A percentile compares a stretch with the other conserved stretches of the same genome.
phyloP scores from a whole-genome alignment of 306 rosid species.

The Malus sieversii region DNA sequence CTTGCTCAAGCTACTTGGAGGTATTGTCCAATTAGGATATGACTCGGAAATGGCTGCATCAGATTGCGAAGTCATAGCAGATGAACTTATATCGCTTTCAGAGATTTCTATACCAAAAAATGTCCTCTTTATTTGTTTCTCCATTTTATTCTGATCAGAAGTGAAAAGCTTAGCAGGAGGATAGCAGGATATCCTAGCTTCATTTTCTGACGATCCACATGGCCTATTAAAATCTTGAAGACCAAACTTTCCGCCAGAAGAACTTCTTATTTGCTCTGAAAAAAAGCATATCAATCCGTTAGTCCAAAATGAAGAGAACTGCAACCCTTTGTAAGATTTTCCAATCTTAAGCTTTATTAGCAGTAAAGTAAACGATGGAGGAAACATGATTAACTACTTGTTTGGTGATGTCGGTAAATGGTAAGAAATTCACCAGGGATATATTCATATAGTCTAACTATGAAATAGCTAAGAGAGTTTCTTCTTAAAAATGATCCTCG shows the following conservation, averaged over 20 bases:
- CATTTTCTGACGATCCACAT: constrained; percentile 12
- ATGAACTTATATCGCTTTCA: constrained; percentile 33
- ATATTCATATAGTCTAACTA: not conserved
- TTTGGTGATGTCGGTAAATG: no score
- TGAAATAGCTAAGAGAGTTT: not conserved
- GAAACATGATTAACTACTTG: not conserved
- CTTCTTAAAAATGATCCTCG: not conserved
- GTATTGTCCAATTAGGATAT: constrained; percentile 47
- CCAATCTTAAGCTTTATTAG: not conserved
- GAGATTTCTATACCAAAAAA: constrained; percentile 37
- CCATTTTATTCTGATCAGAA: not conserved
- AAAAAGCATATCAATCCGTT: no score
- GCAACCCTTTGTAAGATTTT: no score
- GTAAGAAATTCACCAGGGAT: no score
- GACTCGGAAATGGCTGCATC: constrained; percentile 39
- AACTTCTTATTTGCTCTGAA: no score
- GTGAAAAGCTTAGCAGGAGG: not conserved
- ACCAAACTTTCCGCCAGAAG: no score
- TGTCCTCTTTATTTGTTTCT: constrained; percentile 30
- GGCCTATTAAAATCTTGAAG: constrained; percentile 8
- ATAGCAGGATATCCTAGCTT: constrained; percentile 7
- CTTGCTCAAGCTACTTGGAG: constrained; percentile 47
- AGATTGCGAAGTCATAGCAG: constrained; percentile 27
- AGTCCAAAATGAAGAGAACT: no score
- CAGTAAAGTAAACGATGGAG: not conserved